A percentile compares a stretch with the other conserved stretches of the same genome.
phyloP scores from a whole-genome alignment of 257 asterid species.

The Solanum sitiens region DNA sequence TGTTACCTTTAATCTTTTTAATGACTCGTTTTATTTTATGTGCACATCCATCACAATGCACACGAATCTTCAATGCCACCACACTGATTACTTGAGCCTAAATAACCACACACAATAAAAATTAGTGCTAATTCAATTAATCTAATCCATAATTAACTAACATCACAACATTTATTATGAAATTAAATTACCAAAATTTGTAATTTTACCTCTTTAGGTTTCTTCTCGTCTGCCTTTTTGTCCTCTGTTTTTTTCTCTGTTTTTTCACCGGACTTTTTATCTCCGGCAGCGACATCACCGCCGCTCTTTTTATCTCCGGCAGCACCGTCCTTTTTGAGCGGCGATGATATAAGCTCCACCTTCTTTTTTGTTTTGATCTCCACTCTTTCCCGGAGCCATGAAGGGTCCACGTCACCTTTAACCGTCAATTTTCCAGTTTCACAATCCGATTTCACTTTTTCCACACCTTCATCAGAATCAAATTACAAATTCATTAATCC shows the following conservation, averaged over 20 bases:
- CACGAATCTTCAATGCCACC: conserved; percentile 43
- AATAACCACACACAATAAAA: background rate
- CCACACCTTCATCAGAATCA: conserved; percentile 2
- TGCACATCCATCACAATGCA: conserved; percentile 91
- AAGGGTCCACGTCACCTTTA: conserved; percentile 15
- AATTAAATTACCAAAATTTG: background rate
- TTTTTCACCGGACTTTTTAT: conserved; percentile 20
- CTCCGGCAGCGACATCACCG: conserved; percentile 7
- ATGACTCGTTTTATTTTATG: conserved; percentile 58
- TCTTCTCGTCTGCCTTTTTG: conserved; percentile 17
- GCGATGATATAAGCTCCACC: conserved; percentile 13
- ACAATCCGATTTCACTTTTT: conserved; percentile 12
- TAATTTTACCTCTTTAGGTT: conserved; percentile 34
- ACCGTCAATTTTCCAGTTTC: conserved; percentile 6
- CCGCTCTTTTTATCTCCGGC: background rate
- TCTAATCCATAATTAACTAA: background rate
- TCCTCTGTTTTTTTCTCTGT: conserved; percentile 19
- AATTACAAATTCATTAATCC: background rate
- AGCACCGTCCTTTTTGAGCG: conserved; percentile 6
- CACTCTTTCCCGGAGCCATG: conserved; percentile 10
- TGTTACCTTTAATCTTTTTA: conserved; percentile 58
- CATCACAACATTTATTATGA: background rate
- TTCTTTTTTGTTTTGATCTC: conserved; percentile 16
- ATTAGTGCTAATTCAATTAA: background rate
- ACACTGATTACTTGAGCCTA: conserved; percentile 47